Evolutionary conservation across 768 basidiomycete species (phyloP).

Genomic region (Cystofilobasidium macerans): DNA sequence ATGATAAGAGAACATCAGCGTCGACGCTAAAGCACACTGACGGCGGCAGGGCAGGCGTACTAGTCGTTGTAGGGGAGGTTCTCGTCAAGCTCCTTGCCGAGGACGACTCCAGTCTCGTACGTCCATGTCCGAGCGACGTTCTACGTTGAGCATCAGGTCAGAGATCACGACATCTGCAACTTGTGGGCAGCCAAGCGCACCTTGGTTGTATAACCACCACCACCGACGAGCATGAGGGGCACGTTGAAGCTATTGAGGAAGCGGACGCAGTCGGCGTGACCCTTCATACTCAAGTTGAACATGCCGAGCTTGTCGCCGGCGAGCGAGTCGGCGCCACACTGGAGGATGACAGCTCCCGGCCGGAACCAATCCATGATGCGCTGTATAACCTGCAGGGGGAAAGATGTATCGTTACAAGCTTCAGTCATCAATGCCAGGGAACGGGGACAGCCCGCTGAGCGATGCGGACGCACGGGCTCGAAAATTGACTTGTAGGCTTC

Average conservation of each 20-base stretch:
- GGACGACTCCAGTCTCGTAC: conserved; percentile 88
- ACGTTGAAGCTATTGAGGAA: conserved; percentile 71
- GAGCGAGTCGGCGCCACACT: conserved; percentile 92
- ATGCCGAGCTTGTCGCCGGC: conserved; percentile 63
- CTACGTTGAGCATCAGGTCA: conserved; percentile 40
- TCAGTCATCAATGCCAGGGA: background rate
- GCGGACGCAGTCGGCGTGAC: conserved; percentile 82
- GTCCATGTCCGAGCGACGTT: conserved; percentile 93
- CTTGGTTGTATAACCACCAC: conserved; percentile 83
- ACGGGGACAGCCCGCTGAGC: background rate
- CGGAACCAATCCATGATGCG: conserved; percentile 77
- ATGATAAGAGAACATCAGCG: background rate
- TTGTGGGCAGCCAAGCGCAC: background rate
- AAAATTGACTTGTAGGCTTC: conserved; percentile 80
- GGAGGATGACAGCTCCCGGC: conserved; percentile 77
- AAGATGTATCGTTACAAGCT: no score
- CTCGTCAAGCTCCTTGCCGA: conserved; percentile 60
- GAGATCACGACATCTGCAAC: background rate
- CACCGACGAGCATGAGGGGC: conserved; percentile 82
- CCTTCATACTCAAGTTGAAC: conserved; percentile 37
- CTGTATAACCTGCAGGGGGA: conserved; percentile 54
- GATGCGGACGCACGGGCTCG: conserved; percentile 52
- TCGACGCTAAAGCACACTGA: conserved; percentile 53
- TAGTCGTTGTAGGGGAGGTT: conserved; percentile 40
- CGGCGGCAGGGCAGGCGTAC: conserved; percentile 27